Evolutionary conservation across 1,139 yeast genomes (phyloP), one percentile per base, ranked within the genome.

Genomic region (Candida tetrigidarum): DNA sequence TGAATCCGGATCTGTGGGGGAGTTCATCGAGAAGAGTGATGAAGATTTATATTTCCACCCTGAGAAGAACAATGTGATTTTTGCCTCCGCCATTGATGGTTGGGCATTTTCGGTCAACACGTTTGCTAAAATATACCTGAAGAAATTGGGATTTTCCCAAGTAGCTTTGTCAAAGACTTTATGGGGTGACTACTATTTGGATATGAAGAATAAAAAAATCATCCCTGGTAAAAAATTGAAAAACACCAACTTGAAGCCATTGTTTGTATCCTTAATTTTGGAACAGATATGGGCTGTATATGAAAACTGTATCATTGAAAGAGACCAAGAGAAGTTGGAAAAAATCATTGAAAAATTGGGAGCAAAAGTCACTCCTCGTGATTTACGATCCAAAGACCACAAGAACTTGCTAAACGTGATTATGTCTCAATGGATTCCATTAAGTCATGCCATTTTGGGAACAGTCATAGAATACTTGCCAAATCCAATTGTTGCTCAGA

Each of bases 41-140:
- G 82, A 86, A 39, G 95, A 86, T 55, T 69, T 93, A 33, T 95
- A 95, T 60, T 95, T 95, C 54, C 79, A 90, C 9, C 99, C 99
- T 0, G 91, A 87, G 44, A 79, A 81, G 58, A 91, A 92, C 62
- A 95, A 95, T 60, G 98, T 95, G 5, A 83, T 95, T 1, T 93
- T 95, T 69, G 92, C 97, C 0, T 86, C 96, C 34, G 99, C 99
- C 0, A 74, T 87, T 19, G 99, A 93, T 65, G 98, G 98, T 4
- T 95, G 99, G 99, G 99, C 98, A 0, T 95, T 95, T 64, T 87
- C 91, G 42, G 74, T 95, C 32, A 82, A 88, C 47, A 96, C 95
- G 49, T 87, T 93, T 67, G 89, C 97, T 5, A 84, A 87, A 47
- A 83, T 95, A 33, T 90, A 90, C 60, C 95, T 86, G 67, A 81